These are phyloP conservation scores for Ophiobolus disseminans DNA, from an alignment of 2,329 filamentous ascomycete species.

Conservation along the genomic window DNA sequence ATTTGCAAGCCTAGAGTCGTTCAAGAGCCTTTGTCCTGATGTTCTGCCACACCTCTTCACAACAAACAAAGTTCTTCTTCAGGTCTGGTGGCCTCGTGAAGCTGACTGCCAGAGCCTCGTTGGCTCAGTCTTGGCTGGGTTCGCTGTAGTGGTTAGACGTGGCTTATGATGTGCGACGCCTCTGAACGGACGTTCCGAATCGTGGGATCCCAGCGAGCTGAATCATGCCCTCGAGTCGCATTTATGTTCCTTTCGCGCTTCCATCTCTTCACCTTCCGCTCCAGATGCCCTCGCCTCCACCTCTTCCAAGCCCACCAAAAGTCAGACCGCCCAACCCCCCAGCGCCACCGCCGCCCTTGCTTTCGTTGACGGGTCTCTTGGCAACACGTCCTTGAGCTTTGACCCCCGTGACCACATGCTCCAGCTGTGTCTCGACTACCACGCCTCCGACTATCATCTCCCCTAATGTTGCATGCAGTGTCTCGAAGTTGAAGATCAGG, in stretches of 20 bases:
- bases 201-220: too few relatives aligned
- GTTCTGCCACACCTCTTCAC: too few relatives aligned
- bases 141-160: too few relatives aligned
- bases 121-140: too few relatives aligned
- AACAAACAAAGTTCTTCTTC: too few relatives aligned
- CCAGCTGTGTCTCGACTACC: constrained; percentile 89
- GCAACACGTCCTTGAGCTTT: constrained; percentile 76
- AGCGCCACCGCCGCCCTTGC: constrained; percentile 44
- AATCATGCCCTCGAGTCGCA: too few relatives aligned
- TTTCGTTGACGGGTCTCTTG: constrained; percentile 79
- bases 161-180: too few relatives aligned
- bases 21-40: too few relatives aligned
- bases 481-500: constrained; percentile 99
- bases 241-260: neutral
- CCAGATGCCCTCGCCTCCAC: constrained; percentile 43
- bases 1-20: too few relatives aligned
- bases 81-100: too few relatives aligned
- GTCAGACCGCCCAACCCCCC: constrained; percentile 26
- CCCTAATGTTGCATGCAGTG: constrained; percentile 84
- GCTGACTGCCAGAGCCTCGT: too few relatives aligned
- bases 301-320: constrained; percentile 39
- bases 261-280: constrained; percentile 31
- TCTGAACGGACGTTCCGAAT: too few relatives aligned
- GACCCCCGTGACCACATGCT: constrained; percentile 87
- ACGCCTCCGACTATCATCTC: constrained; percentile 97